Evolutionary conservation across 208 protist genomes (phyloP).

Genomic region (Leishmania major): DNA sequence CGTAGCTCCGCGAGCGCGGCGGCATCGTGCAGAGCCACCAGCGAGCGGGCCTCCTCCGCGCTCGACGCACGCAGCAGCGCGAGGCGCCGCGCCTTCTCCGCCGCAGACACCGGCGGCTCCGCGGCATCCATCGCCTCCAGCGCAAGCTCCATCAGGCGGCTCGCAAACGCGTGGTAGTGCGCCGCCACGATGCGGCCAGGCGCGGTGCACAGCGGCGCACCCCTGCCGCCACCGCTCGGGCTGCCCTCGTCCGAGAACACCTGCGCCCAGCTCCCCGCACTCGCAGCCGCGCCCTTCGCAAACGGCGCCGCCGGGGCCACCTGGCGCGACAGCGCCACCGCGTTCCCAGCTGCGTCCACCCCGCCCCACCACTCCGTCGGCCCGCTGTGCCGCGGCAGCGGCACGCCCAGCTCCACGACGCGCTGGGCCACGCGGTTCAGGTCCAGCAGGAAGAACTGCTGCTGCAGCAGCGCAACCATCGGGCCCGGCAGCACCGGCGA

Average conservation of each 20-base stretch:
- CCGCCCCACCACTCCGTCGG: slow-evolving; percentile 3
- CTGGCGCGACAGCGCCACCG: background rate
- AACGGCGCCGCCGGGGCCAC: background rate
- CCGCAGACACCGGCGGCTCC: background rate
- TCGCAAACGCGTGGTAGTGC: slow-evolving; percentile 35
- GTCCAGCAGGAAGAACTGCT: slow-evolving; percentile 40
- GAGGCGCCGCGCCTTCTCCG: slow-evolving; percentile 8
- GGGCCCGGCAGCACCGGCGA: slow-evolving; percentile 3
- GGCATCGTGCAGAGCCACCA: slow-evolving; percentile 18
- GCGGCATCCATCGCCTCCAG: slow-evolving; percentile 14
- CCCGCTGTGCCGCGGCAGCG: slow-evolving; percentile 21
- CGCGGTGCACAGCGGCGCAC: slow-evolving; percentile 16
- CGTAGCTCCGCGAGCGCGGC: slow-evolving; percentile 31
- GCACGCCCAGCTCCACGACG: slow-evolving; percentile 31
- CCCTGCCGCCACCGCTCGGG: background rate
- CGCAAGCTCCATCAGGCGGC: slow-evolving; percentile 27
- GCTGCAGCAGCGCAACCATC: slow-evolving; percentile 25
- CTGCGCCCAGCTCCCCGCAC: background rate
- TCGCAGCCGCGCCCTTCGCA: background rate
- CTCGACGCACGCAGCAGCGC: slow-evolving; percentile 12
- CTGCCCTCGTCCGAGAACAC: background rate
- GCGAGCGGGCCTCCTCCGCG: slow-evolving; percentile 2
- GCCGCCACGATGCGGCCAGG: slow-evolving; percentile 22
- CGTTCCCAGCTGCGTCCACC: background rate
- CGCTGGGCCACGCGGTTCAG: slow-evolving; percentile 38